Conservation (phyloP, 1,284 basidiomycete species). For the Moesziomyces aphidis region DNA sequence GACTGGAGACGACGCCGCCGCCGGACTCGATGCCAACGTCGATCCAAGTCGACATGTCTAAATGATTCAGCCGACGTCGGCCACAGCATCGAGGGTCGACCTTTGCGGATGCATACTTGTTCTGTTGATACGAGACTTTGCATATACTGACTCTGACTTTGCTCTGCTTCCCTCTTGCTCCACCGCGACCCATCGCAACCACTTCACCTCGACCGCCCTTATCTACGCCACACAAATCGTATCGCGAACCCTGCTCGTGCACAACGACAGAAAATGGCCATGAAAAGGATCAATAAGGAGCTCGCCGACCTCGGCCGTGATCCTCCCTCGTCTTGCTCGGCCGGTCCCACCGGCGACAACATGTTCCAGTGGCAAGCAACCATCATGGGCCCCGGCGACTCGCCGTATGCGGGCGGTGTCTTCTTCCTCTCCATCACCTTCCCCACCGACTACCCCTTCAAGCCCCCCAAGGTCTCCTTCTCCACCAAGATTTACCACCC, state of each 20-base stretch:
- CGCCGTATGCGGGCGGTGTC: constrained; percentile 65
- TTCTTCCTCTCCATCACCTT: constrained; percentile 76
- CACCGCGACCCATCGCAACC: too few relatives aligned
- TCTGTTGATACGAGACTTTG: too few relatives aligned
- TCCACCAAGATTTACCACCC: constrained; percentile 93
- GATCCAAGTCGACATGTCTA: too few relatives aligned
- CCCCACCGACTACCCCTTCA: constrained; percentile 69
- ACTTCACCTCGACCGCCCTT: not conserved
- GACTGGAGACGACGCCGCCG: too few relatives aligned
- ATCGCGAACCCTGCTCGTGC: too few relatives aligned
- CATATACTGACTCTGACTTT: too few relatives aligned
- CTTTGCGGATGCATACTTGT: too few relatives aligned
- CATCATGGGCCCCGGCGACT: constrained; percentile 67
- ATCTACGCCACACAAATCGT: too few relatives aligned
- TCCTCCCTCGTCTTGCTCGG: constrained; percentile 67
- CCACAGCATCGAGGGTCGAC: too few relatives aligned
- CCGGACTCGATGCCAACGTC: too few relatives aligned
- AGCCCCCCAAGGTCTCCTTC: constrained; percentile 98
- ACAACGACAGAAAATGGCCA: constrained; percentile 59
- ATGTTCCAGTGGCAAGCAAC: constrained; percentile 69
- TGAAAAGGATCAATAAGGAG: constrained; percentile 68
- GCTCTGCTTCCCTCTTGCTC: too few relatives aligned
- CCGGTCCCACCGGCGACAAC: constrained; percentile 68
- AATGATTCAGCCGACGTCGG: too few relatives aligned
- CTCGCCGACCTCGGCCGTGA: constrained; percentile 67